Evolutionary conservation across 2,329 filamentous ascomycete genomes (phyloP), one percentile per base, ranked within the genome.

Genomic region (Metarhizium robertsii): DNA sequence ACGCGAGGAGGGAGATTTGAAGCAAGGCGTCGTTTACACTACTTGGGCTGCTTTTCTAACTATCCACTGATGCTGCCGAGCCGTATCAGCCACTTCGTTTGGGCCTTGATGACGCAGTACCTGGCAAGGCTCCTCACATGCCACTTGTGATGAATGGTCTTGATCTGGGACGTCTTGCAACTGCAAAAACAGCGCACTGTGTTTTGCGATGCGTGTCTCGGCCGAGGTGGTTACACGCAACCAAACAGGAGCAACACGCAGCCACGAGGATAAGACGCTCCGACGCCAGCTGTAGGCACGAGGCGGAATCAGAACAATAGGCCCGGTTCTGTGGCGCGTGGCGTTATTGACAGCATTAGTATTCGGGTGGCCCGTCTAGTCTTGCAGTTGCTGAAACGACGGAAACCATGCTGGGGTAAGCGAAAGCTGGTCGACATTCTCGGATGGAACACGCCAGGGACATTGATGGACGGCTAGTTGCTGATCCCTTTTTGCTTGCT

Each of bases 271-370:
- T 25, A 13, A 16, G 40, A 14, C 40, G 6, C 10, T 43, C 40
- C 40, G 43, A n/a, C 18, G 20, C 43, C 43, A 25, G n/a, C 25
- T 13, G 20, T 46, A 30, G 32, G 32, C n/a, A 16, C 40, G 48
- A 18, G 38, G 50, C 30, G 43, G 46, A 32, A 10, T 20, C 13
- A 4, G 46, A 50, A 56, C 47, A 56, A 53, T 56, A 56, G 55
- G 55, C 52, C 16, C 18, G 36, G 48, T n/a, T 40, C 51, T 51
- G 55, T 51, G 51, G 52, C 55, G 50, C 25, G 45, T 36, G 14
- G 50, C 45, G 11, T 53, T 43, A 16, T 54, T 42, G 50, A 49
- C 20, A 46, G 20, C 30, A 16, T 4, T 45, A 38, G 42, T 18
- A 29, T 34, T 55, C 45, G 36, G 50, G 20, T 48, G 50, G 25